Conservation (phyloP, 2,329 filamentous ascomycete species). For the Fusarium sp. region DNA sequence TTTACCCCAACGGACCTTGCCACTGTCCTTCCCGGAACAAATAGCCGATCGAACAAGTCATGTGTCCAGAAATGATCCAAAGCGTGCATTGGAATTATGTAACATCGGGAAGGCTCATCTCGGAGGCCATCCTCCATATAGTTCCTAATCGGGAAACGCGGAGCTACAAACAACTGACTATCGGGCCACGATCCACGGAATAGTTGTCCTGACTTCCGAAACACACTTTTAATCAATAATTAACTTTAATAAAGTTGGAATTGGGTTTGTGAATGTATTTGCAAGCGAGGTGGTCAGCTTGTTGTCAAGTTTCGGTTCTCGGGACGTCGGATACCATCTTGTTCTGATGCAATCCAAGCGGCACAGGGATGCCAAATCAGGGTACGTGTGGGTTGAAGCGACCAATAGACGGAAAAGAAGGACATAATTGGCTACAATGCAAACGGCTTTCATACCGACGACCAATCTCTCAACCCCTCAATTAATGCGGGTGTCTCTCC, state of each 20-base stretch:
- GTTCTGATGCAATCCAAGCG: not conserved
- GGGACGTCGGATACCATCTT: not conserved
- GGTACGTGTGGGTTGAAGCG: not conserved
- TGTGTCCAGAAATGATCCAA: not conserved
- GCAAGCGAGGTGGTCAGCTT: not conserved
- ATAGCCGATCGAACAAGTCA: conserved; percentile 10
- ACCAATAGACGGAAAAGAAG: not conserved
- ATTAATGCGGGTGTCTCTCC: not conserved
- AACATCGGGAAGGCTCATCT: conserved; percentile 25
- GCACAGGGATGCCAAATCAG: not conserved
- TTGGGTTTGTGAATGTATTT: not conserved
- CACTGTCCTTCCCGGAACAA: not conserved
- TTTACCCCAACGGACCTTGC: not conserved
- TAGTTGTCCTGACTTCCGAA: conserved; percentile 14
- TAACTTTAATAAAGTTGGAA: not conserved
- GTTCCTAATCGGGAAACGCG: conserved; percentile 26
- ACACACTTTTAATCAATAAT: not conserved
- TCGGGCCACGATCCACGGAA: conserved; percentile 19
- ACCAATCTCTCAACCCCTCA: not conserved
- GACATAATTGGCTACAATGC: not conserved
- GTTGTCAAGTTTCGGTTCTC: not conserved
- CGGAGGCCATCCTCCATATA: conserved; percentile 31
- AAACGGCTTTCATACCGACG: not conserved
- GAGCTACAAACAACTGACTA: conserved; percentile 5
- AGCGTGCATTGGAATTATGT: conserved; percentile 5